Percentiles rank a stretch among this genome's conserved stretches.
Conservation (phyloP, 1,139 yeast genomes). For the Keqinozyma sinolaborantium region DNA sequence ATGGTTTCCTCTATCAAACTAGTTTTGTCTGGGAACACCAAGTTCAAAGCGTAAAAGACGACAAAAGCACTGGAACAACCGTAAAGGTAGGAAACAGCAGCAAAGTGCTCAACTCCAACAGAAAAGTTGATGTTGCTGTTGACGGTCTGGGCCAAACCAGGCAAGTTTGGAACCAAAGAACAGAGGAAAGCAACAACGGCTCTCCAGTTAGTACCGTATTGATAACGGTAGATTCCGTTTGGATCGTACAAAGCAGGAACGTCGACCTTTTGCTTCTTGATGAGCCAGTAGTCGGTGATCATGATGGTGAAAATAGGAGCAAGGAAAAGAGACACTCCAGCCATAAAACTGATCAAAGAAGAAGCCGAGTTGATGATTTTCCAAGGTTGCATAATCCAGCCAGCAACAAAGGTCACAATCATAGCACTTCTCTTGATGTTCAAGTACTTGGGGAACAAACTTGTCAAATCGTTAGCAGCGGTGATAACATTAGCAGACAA, state of each 20-base stretch:
- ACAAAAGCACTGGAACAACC: conserved; percentile 10
- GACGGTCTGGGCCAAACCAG: conserved; percentile 12
- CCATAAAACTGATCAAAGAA: conserved; percentile 11
- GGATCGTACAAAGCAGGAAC: conserved; percentile 12
- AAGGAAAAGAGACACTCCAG: conserved; percentile 12
- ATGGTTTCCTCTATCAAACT: conserved; percentile 7
- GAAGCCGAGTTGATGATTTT: conserved; percentile 11
- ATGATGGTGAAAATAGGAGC: conserved; percentile 13
- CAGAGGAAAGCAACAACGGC: conserved; percentile 11
- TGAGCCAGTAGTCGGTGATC: conserved; percentile 13
- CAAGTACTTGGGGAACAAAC: conserved; percentile 45
- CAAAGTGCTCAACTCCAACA: conserved; percentile 9
- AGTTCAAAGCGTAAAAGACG: conserved; percentile 8
- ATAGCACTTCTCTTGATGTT: conserved; percentile 50
- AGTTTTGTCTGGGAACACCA: conserved; percentile 8
- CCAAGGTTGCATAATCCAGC: conserved; percentile 37
- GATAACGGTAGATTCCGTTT: conserved; percentile 10
- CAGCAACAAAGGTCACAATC: conserved; percentile 31
- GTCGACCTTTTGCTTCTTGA: conserved; percentile 9
- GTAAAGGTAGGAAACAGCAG: conserved; percentile 9
- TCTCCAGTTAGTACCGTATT: conserved; percentile 12
- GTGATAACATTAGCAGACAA: conserved; percentile 49
- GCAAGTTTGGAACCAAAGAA: conserved; percentile 12
- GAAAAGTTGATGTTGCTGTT: conserved; percentile 8
- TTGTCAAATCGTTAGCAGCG: conserved; percentile 51